phyloP scores from a whole-genome alignment of 495 filamentous ascomycete genomes.

The Gamarada debralockiae region DNA sequence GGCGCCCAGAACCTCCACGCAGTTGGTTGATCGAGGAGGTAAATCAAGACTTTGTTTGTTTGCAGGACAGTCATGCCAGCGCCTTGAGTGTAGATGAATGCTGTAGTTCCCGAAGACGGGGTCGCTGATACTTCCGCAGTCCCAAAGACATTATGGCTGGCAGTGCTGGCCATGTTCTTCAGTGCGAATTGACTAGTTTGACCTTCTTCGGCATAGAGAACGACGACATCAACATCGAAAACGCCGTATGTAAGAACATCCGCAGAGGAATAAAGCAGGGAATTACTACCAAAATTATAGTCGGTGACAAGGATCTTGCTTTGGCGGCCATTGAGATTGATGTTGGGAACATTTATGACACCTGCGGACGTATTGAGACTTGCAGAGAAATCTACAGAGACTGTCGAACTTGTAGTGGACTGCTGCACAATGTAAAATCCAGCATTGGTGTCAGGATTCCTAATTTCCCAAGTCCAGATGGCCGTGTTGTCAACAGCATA shows the following conservation, averaged over 20 bases:
- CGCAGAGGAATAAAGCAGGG: slow-evolving; percentile 42
- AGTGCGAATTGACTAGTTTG: slow-evolving; percentile 42
- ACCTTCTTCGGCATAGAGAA: slow-evolving; percentile 37
- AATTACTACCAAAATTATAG: slow-evolving; percentile 38
- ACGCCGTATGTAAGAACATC: slow-evolving; percentile 44
- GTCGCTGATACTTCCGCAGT: slow-evolving; percentile 13
- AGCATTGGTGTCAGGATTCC: slow-evolving; percentile 50
- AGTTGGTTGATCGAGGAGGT: slow-evolving; percentile 36
- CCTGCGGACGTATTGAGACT: slow-evolving; percentile 39
- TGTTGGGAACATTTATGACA: slow-evolving; percentile 36
- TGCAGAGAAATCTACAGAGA: slow-evolving; percentile 33
- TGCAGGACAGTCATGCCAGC: slow-evolving; percentile 32
- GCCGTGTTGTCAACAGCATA: slow-evolving; percentile 33
- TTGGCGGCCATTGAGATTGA: slow-evolving; percentile 42
- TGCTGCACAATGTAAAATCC: slow-evolving; percentile 47
- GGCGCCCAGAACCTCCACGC: slow-evolving; percentile 52
- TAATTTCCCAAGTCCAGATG: slow-evolving; percentile 49
- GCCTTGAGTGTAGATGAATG: slow-evolving; percentile 32
- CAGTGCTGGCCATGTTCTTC: slow-evolving; percentile 21
- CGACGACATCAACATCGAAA: slow-evolving; percentile 37
- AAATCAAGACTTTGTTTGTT: slow-evolving; percentile 32
- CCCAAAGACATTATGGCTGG: slow-evolving; percentile 20
- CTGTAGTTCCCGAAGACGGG: slow-evolving; percentile 20
- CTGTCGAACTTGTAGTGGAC: slow-evolving; percentile 28
- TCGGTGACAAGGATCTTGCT: slow-evolving; percentile 49